Conservation (phyloP, 2,329 filamentous ascomycete genomes). For the Xylaria sp. region DNA sequence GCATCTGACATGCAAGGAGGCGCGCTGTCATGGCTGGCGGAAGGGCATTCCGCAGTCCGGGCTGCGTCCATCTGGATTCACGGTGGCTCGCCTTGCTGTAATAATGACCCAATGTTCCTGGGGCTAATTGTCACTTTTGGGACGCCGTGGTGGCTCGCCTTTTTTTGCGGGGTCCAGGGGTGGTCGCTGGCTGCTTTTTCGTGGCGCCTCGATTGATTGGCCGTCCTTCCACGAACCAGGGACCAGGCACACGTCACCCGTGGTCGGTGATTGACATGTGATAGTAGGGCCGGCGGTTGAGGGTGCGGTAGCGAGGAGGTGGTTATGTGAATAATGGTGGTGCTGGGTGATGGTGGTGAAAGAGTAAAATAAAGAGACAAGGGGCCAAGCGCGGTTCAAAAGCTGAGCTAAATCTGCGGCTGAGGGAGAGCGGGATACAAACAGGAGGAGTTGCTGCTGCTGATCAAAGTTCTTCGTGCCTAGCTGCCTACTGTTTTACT, state of each 20-base stretch:
- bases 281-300: slow-evolving; percentile 11
- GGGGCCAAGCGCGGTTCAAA: slow-evolving; percentile 16
- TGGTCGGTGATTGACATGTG: not conserved
- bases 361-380: slow-evolving; percentile 24
- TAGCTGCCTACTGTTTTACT: slow-evolving; percentile 1
- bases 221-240: not conserved
- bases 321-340: slow-evolving; percentile 29
- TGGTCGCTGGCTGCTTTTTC: not conserved
- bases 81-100: slow-evolving; percentile 21
- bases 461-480: not conserved
- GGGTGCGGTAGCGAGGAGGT: slow-evolving; percentile 20
- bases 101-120: slow-evolving; percentile 1
- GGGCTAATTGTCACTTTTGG: slow-evolving; percentile 6
- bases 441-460: slow-evolving; percentile 21
- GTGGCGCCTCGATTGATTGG: slow-evolving; percentile 7
- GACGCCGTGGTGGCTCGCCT: slow-evolving; percentile 3
- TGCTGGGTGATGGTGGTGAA: slow-evolving; percentile 28
- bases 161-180: slow-evolving; percentile 22
- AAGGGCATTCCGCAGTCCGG: slow-evolving; percentile 20
- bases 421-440: slow-evolving; percentile 27
- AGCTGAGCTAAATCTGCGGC: slow-evolving; percentile 31
- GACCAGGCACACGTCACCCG: slow-evolving; percentile 7
- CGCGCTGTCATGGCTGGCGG: slow-evolving; percentile 15
- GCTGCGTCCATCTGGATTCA: slow-evolving; percentile 25
- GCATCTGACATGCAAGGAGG: slow-evolving; percentile 18